Conservation (phyloP, 1,139 yeast genomes). For the Yamadazyma kanchanaburiensis region DNA sequence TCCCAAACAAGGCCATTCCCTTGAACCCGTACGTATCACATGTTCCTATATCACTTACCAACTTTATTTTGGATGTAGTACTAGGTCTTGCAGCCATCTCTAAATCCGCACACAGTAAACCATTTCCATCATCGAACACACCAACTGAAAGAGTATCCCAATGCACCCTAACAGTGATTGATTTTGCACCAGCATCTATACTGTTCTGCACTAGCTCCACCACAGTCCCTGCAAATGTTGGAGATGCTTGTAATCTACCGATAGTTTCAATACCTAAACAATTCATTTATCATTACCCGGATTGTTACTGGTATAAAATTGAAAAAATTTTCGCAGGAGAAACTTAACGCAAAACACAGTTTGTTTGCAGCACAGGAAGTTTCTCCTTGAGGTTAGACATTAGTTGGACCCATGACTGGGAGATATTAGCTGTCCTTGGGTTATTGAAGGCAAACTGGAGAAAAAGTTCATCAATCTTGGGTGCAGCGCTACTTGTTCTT, state of each 20-base stretch:
- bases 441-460: slow-evolving; percentile 57
- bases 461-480: slow-evolving; percentile 67
- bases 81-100: slow-evolving; percentile 56
- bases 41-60: slow-evolving; percentile 46
- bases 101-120: slow-evolving; percentile 60
- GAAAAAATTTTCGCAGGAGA: slow-evolving; percentile 5
- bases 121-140: slow-evolving; percentile 75
- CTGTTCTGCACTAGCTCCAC: slow-evolving; percentile 79
- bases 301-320: no score
- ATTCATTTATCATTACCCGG: no score
- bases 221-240: slow-evolving; percentile 38
- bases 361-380: slow-evolving; percentile 10
- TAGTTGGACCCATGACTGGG: slow-evolving; percentile 76
- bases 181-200: slow-evolving; percentile 67
- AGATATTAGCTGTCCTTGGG: slow-evolving; percentile 46
- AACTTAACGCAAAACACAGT: slow-evolving; percentile 12
- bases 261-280: no score
- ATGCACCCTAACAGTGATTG: slow-evolving; percentile 62
- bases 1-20: slow-evolving; percentile 78
- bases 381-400: slow-evolving; percentile 47
- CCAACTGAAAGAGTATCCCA: slow-evolving; percentile 57
- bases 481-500: slow-evolving; percentile 68
- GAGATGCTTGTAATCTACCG: not conserved
- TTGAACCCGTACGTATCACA: slow-evolving; percentile 65
- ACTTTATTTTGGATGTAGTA: slow-evolving; percentile 66